Evolutionary conservation across 129 eudicot genomes (phyloP), one percentile per base, ranked within the genome.

Genomic region (Sambucus nigra): DNA sequence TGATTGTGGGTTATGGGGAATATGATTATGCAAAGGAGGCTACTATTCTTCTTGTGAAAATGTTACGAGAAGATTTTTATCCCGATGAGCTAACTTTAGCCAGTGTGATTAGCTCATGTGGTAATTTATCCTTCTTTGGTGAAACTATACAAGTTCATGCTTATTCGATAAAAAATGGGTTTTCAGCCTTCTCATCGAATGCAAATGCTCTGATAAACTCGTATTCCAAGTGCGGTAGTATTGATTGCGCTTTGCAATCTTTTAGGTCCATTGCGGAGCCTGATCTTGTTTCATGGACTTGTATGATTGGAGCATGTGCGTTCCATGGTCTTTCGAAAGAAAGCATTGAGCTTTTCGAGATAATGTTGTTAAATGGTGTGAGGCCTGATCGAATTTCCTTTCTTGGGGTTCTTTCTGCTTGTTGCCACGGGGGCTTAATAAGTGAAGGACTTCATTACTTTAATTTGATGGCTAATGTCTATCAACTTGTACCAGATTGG

Each of bases 1-100:
- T 83, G 73, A 73, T 83, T 57, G 79, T 83, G 13, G 94, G 94
- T 60, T 83, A 83, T 61, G 79, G 84, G 42, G 71, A 55, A 27
- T 35, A 53, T 17, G 60, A 64, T 10, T 59, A 79, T 18, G 79
- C 69, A 38, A 76, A 60, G 23, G 79, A 79, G 65, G 79, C 94
- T 44, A 9, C 47, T 8, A 67, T 72, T 44, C 66, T 83, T 40
- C 45, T 83, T 5, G 59, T 18, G 10, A 13, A 53, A 26, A 79
- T 83, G 94, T 18, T 79, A 28, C 63, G 31, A 21, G 67, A 73
- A 28, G 56, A 64, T 39, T 55, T 70, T 48, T 7, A 15, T 51
- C 87, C 94, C 0, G 84, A 83, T 64, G 84, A 83, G 29, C 60
- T 83, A 31, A 76, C 84, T 39, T 25, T 79, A 50, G 81, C 94